phyloP scores from a whole-genome alignment of 192 early-diverging fungal species.

The Coemansia erecta region DNA sequence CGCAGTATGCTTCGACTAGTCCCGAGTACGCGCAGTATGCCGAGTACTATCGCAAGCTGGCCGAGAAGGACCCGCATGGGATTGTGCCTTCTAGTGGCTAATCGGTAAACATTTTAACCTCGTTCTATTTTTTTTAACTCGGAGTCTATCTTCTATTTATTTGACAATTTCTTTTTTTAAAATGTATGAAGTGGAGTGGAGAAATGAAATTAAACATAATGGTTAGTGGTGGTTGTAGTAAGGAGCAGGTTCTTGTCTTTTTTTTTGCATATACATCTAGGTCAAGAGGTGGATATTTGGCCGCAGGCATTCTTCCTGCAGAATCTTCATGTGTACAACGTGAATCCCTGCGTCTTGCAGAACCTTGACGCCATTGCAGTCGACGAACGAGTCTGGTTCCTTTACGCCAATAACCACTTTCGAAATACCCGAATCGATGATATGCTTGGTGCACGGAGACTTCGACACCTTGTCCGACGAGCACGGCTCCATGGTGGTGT shows the following conservation, averaged over 20 bases:
- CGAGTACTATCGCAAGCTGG: slow-evolving; percentile 50
- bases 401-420: slow-evolving; percentile 82
- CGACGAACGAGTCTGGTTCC: slow-evolving; percentile 86
- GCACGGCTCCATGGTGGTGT: slow-evolving; percentile 99
- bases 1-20: slow-evolving; percentile 41
- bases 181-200: neutral
- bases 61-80: slow-evolving; percentile 49
- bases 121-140: slow-evolving; percentile 7
- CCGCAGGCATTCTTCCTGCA: slow-evolving; percentile 70
- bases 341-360: slow-evolving; percentile 70
- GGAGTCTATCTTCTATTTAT: neutral
- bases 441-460: slow-evolving; percentile 70
- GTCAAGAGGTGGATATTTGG: slow-evolving; percentile 65
- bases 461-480: slow-evolving; percentile 68
- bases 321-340: slow-evolving; percentile 68
- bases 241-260: neutral
- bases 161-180: neutral
- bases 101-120: too few species aligned
- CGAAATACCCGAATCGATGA: slow-evolving; percentile 66
- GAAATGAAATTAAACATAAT: neutral
- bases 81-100: slow-evolving; percentile 43
- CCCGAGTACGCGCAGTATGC: slow-evolving; percentile 54
- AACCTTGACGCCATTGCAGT: slow-evolving; percentile 69
- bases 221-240: neutral
- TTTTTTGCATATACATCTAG: neutral